Evolutionary conservation across 2,329 filamentous ascomycete genomes (phyloP).

Genomic region (Aspergillus quadricinctus): DNA sequence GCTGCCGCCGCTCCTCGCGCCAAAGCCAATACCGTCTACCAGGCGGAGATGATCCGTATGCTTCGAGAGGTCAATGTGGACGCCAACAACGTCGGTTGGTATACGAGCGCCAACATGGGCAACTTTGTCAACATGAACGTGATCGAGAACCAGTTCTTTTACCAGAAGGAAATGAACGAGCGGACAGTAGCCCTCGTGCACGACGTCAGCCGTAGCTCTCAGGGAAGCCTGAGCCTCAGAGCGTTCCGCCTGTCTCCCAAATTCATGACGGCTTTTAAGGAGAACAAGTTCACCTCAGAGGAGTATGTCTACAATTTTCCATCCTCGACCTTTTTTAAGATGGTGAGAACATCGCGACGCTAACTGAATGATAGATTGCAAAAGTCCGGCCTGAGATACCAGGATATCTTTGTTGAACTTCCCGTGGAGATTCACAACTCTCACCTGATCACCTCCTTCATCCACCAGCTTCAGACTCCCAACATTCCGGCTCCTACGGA

Average conservation of each 20-base stretch:
- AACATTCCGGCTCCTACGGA: conserved; percentile 64
- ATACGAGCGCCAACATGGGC: conserved; percentile 97
- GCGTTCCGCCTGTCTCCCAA: conserved; percentile 83
- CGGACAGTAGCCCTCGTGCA: conserved; percentile 84
- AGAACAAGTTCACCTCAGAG: conserved; percentile 96
- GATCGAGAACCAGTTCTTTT: conserved; percentile 96
- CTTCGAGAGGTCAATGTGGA: conserved; percentile 97
- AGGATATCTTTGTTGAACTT: conserved; percentile 87
- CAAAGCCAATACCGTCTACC: conserved; percentile 83
- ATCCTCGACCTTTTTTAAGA: background rate
- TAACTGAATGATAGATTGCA: conserved; percentile 62
- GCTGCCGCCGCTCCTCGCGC: conserved; percentile 86
- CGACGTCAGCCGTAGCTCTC: conserved; percentile 90
- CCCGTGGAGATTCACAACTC: conserved; percentile 93
- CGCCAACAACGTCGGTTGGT: conserved; percentile 97
- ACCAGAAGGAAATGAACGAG: conserved; percentile 89
- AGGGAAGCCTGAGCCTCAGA: conserved; percentile 82
- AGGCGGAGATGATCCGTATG: conserved; percentile 95
- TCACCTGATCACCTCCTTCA: conserved; percentile 88
- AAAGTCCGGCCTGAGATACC: conserved; percentile 89
- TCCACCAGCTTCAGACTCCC: conserved; percentile 79
- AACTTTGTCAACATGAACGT: conserved; percentile 95
- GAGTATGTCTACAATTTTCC: conserved; percentile 57
- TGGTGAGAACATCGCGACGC: conserved; percentile 3
- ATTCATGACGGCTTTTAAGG: conserved; percentile 91